A percentile compares a stretch with the other conserved stretches of the same genome.
These are phyloP conservation scores for Epithemia pelagica DNA, from an alignment of 108 stramenopile species.

Conservation along the genomic window DNA sequence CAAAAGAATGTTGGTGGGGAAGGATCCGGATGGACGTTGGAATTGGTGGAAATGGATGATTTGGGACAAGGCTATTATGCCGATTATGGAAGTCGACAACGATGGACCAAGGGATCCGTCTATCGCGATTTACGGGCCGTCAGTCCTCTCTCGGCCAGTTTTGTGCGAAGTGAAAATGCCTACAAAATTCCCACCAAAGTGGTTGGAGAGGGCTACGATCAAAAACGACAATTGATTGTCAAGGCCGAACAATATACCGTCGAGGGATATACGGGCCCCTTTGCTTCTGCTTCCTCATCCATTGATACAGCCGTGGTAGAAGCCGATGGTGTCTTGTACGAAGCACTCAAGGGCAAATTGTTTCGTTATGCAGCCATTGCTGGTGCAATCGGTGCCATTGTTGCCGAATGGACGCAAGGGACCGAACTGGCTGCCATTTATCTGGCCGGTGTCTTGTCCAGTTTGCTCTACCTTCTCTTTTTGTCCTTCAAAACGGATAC, in stretches of 20 bases:
- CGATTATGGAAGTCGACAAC: conserved; percentile 48
- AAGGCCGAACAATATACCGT: conserved; percentile 11
- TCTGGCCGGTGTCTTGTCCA: conserved; percentile 50
- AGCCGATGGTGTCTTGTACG: conserved; percentile 43
- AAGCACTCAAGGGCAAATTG: conserved; percentile 41
- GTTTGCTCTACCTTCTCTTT: conserved; percentile 60
- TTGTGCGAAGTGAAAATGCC: conserved; percentile 67
- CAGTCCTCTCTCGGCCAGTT: conserved; percentile 58
- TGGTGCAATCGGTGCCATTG: conserved; percentile 43
- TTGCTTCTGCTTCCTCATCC: conserved; percentile 2
- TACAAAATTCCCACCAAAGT: conserved; percentile 60
- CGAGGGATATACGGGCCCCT: conserved; percentile 59
- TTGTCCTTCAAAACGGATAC: conserved; percentile 79
- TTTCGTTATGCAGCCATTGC: conserved; percentile 48
- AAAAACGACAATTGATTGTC: conserved; percentile 10
- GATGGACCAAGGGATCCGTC: conserved; percentile 32
- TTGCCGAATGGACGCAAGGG: conserved; percentile 45
- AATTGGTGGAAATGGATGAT: conserved; percentile 71
- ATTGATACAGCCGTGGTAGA: conserved; percentile 43
- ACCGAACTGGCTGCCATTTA: conserved; percentile 57
- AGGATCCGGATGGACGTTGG: conserved; percentile 41
- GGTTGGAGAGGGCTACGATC: neutral
- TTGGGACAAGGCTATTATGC: conserved; percentile 79
- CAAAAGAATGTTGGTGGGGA: conserved; percentile 17
- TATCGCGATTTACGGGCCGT: conserved; percentile 43